These are phyloP conservation scores for Fragaria iinumae DNA, from an alignment of 306 rosid genomes.

Conservation along the genomic window DNA sequence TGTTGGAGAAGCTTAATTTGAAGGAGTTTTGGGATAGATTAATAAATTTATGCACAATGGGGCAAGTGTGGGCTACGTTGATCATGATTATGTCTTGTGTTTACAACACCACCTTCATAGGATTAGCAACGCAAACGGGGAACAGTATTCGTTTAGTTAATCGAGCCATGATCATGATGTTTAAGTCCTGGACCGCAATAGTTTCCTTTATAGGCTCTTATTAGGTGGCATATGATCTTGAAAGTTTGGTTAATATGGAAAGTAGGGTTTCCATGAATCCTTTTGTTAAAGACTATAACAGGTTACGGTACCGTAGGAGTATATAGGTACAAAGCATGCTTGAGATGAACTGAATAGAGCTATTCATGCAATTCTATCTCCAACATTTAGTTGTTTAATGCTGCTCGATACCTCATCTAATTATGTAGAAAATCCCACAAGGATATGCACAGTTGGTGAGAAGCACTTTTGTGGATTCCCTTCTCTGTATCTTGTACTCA, in stretches of 20 bases:
- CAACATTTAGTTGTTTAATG: constrained; percentile 17
- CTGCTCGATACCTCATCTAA: constrained; percentile 22
- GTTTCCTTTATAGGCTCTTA: constrained; percentile 40
- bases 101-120: constrained; percentile 31
- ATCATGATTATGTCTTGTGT: constrained; percentile 55
- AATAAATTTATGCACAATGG: constrained; percentile 58
- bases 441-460: constrained; percentile 58
- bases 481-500: constrained; percentile 18
- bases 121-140: constrained; percentile 43
- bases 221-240: constrained; percentile 41
- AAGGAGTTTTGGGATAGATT: constrained; percentile 32
- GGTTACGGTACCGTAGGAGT: too few species aligned
- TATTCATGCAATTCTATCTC: constrained; percentile 18
- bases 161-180: constrained; percentile 50
- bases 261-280: background rate
- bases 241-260: constrained; percentile 23
- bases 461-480: constrained; percentile 53
- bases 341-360: constrained; percentile 36
- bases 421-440: constrained; percentile 29
- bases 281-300: background rate
- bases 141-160: constrained; percentile 44
- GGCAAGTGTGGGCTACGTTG: constrained; percentile 54
- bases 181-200: constrained; percentile 43
- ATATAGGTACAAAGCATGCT: constrained; percentile 16
- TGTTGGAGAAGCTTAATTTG: constrained; percentile 34